A percentile compares a stretch with the other conserved stretches of the same genome.
These are phyloP conservation scores for Lignosus rhinocerotis DNA, from an alignment of 1,284 basidiomycete species.

Conservation along the genomic window DNA sequence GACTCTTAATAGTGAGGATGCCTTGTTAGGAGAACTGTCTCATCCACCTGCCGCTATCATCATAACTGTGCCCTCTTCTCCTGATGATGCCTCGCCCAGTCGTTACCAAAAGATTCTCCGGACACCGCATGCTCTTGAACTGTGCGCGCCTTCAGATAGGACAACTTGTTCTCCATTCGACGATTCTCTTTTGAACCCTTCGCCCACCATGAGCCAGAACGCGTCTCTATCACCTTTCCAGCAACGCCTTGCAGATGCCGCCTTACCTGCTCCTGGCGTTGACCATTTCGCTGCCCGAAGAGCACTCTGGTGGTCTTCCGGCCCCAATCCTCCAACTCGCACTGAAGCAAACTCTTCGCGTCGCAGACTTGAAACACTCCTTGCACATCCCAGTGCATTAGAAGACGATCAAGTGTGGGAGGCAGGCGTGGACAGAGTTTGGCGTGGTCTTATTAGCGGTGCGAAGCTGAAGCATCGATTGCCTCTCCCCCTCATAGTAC, in stretches of 20 bases:
- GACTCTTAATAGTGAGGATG: slow-evolving; percentile 11
- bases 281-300: slow-evolving; percentile 61
- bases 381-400: slow-evolving; percentile 48
- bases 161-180: slow-evolving; percentile 5
- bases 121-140: slow-evolving; percentile 2
- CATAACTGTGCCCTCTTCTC: slow-evolving; percentile 31
- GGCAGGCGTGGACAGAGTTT: slow-evolving; percentile 58
- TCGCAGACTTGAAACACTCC: slow-evolving; percentile 52
- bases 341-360: slow-evolving; percentile 39
- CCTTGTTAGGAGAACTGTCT: not conserved
- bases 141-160: slow-evolving; percentile 17
- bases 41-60: slow-evolving; percentile 21
- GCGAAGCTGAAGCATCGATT: slow-evolving; percentile 55
- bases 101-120: not conserved
- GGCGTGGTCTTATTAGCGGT: slow-evolving; percentile 60
- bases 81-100: slow-evolving; percentile 22
- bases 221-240: slow-evolving; percentile 37
- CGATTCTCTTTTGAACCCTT: slow-evolving; percentile 2
- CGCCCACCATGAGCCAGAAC: slow-evolving; percentile 1
- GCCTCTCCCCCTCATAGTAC: slow-evolving; percentile 62
- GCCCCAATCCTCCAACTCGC: slow-evolving; percentile 20
- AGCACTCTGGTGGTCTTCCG: slow-evolving; percentile 53
- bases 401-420: slow-evolving; percentile 58
- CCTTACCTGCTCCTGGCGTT: slow-evolving; percentile 63
- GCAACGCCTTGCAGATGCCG: slow-evolving; percentile 35